phyloP scores from a whole-genome alignment of 2,329 filamentous ascomycete species.

The Botrytis tulipae region DNA sequence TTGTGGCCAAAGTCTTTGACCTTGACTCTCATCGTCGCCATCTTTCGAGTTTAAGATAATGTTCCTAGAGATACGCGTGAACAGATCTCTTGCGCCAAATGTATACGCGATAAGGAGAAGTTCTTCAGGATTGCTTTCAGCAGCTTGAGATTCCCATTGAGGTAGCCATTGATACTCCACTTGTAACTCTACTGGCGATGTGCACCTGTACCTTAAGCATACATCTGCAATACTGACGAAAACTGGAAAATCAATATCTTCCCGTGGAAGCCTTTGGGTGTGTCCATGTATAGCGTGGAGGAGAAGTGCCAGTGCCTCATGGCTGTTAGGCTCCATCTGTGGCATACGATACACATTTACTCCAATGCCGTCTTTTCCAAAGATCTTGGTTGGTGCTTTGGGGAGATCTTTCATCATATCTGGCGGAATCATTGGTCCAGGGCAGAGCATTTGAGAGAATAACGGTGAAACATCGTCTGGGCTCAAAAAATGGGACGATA shows the following conservation, averaged over 20 bases:
- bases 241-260: constrained; percentile 47
- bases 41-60: constrained; percentile 48
- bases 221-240: constrained; percentile 54
- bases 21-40: constrained; percentile 44
- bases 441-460: constrained; percentile 49
- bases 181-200: constrained; percentile 49
- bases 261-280: constrained; percentile 44
- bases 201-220: constrained; percentile 51
- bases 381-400: constrained; percentile 39
- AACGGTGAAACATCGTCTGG: constrained; percentile 52
- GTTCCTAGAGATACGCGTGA: constrained; percentile 50
- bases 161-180: constrained; percentile 54
- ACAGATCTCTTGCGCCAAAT: constrained; percentile 50
- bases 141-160: constrained; percentile 49
- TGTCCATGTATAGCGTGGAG: constrained; percentile 54
- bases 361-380: constrained; percentile 46
- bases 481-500: constrained; percentile 47
- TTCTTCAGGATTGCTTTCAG: constrained; percentile 49
- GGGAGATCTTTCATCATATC: constrained; percentile 31
- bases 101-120: constrained; percentile 53
- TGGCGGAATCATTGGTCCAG: constrained; percentile 24
- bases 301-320: constrained; percentile 46
- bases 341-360: constrained; percentile 53
- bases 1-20: constrained; percentile 47
- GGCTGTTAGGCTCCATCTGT: constrained; percentile 47